phyloP scores from a whole-genome alignment of 805 yeast species.

The Metschnikowia proteae region DNA sequence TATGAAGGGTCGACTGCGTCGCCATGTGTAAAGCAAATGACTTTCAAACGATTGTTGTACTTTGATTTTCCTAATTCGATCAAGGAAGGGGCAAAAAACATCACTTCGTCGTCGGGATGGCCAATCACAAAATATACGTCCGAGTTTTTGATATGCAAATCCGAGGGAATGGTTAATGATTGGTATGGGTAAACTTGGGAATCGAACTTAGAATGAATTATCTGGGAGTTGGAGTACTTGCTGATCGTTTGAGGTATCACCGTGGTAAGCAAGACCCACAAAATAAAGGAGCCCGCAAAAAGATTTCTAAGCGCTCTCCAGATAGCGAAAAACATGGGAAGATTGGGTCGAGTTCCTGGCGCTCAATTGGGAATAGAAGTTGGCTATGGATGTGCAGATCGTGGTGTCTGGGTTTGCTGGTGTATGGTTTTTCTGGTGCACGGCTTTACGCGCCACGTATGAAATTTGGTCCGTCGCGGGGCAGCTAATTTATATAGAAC shows the following conservation, averaged over 20 bases:
- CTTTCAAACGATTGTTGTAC: slow-evolving; percentile 48
- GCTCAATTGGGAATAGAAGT: not conserved
- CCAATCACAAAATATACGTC: slow-evolving; percentile 63
- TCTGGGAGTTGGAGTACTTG: slow-evolving; percentile 27
- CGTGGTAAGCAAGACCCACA: slow-evolving; percentile 40
- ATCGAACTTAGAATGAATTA: slow-evolving; percentile 24
- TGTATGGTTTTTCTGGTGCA: not conserved
- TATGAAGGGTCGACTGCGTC: slow-evolving; percentile 59
- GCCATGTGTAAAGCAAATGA: slow-evolving; percentile 76
- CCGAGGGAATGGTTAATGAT: slow-evolving; percentile 34
- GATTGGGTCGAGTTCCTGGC: not conserved
- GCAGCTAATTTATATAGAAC: not conserved
- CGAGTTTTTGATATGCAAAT: slow-evolving; percentile 30
- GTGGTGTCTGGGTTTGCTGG: not conserved
- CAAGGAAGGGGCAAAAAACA: slow-evolving; percentile 89
- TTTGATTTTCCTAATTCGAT: slow-evolving; percentile 45
- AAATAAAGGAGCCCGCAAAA: slow-evolving; percentile 24
- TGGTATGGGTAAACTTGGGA: slow-evolving; percentile 31
- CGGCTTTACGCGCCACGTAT: not conserved
- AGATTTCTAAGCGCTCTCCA: slow-evolving; percentile 12
- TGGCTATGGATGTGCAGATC: not conserved
- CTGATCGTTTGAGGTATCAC: slow-evolving; percentile 35
- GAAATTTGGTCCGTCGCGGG: not conserved
- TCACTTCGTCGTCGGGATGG: slow-evolving; percentile 98
- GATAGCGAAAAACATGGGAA: slow-evolving; percentile 9